Evolutionary conservation across 495 filamentous ascomycete species (phyloP).

Genomic region (Penicillium lagena): DNA sequence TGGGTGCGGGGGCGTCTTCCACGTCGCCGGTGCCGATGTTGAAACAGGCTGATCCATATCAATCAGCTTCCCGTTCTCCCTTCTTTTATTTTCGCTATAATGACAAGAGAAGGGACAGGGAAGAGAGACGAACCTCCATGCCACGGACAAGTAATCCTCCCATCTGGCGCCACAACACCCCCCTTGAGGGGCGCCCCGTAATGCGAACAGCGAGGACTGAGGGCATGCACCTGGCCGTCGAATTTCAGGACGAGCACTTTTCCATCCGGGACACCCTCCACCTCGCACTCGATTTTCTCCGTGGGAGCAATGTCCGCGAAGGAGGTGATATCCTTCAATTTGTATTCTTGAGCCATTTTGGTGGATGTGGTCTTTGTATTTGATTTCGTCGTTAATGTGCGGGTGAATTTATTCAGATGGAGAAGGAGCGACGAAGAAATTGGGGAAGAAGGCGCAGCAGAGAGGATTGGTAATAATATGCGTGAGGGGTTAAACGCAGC

Average conservation of each 20-base stretch:
- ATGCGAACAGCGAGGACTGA: constrained; percentile 88
- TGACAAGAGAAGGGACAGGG: not conserved
- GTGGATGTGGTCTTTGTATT: not conserved
- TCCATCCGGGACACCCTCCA: constrained; percentile 77
- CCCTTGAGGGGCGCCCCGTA: constrained; percentile 83
- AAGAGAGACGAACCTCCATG: constrained; percentile 63
- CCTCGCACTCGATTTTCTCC: constrained; percentile 82
- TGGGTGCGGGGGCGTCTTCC: constrained; percentile 86
- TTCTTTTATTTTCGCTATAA: constrained; percentile 1
- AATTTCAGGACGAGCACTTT: constrained; percentile 82
- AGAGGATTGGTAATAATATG: too few species aligned
- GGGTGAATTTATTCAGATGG: too few species aligned
- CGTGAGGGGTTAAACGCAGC: too few species aligned
- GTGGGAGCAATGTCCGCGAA: constrained; percentile 61
- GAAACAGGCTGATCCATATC: constrained; percentile 67
- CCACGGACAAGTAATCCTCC: constrained; percentile 88
- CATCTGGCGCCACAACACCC: constrained; percentile 75
- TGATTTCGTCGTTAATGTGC: too few species aligned
- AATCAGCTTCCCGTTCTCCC: not conserved
- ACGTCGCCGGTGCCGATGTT: constrained; percentile 84
- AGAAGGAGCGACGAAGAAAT: too few species aligned
- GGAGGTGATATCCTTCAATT: constrained; percentile 71
- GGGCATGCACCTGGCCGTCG: constrained; percentile 65
- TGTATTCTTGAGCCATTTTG: constrained; percentile 67
- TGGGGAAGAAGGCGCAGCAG: too few species aligned